A percentile compares a stretch with the other conserved stretches of the same genome.
Conservation (phyloP, 2,329 filamentous ascomycete species). For the Orbilia quercus region DNA sequence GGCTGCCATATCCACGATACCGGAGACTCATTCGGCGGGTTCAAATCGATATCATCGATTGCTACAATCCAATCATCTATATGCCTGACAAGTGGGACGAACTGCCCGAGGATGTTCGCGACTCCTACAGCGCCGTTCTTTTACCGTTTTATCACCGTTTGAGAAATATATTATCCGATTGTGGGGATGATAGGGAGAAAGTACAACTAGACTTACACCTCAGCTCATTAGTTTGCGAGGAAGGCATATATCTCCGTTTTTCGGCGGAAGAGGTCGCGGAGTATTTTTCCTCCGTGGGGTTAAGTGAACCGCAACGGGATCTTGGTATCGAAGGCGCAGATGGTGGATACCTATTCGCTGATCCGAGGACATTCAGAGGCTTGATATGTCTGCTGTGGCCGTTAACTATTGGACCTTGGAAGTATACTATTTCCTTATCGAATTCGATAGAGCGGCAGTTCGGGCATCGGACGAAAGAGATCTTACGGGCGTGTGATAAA, state of each 20-base stretch:
- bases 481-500: constrained; percentile 1
- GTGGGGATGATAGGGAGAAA: not conserved
- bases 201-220: constrained; percentile 17
- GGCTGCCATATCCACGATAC: not conserved
- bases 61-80: not conserved
- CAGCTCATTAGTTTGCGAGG: not conserved
- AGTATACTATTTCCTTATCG: constrained; percentile 8
- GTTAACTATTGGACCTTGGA: constrained; percentile 21
- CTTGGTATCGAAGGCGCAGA: not conserved
- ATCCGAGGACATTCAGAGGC: not conserved
- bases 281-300: not conserved
- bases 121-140: not conserved
- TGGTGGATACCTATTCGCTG: not conserved
- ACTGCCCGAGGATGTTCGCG: not conserved
- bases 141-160: constrained; percentile 2
- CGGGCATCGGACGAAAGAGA: not conserved
- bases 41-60: constrained; percentile 23
- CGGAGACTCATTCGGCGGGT: constrained; percentile 20
- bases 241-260: not conserved
- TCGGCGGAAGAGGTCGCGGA: not conserved
- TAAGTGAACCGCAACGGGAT: not conserved
- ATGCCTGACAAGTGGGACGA: not conserved
- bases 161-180: not conserved
- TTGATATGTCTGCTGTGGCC: constrained; percentile 12
- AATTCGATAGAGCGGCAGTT: not conserved